Evolutionary conservation across 2,329 filamentous ascomycete species (phyloP), one percentile per base, ranked within the genome.

Genomic region (Trichoderma breve): DNA sequence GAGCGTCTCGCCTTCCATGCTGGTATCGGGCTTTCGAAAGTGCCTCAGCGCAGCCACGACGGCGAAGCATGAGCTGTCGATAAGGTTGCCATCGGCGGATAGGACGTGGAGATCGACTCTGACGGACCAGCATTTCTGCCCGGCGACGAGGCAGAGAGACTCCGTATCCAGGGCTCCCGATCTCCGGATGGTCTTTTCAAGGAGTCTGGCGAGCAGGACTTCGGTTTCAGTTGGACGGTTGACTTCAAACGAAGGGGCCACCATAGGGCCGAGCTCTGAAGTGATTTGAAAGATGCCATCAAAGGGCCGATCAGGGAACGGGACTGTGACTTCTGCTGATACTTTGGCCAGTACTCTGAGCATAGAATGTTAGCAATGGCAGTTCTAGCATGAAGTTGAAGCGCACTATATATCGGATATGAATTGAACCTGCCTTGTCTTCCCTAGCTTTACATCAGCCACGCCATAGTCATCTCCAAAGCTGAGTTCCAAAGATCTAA

Each of bases 221-320:
- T 98, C 96, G 71, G 92, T 88, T 77, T 97, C 93, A 74, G 92
- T 95, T 62, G 92, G 92, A 69, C 94, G 89, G 81, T 93, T 93
- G 76, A 92, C 89, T 82, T 98, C 95, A 82, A 97, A 97, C 39
- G 93, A 91, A 15, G 96, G 94, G 61, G 94, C 94, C 32, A 93
- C 92, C 91, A 98, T 97, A 63, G 95, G 94, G 74, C 92, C 94
- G 77, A 99, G 89, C 81, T 98, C 96, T 70, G 95, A 93, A 69
- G 91, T 88, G 79, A 98, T 98, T 76, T 91, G 94, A 85, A 98
- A 98, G 81, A 97, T 89, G 80, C 96, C 96, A 81, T 98, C 96
- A 80, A 97, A 97, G 73, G 95, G 95, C 74, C 95, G 92, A 83
- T 98, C 95, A 68, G 92, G 83, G 79, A 92, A 93, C 57, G 96